Percentiles rank a stretch among this genome's conserved stretches.
phyloP scores from a whole-genome alignment of 2,329 filamentous ascomycete species.

The Fusarium sp. region DNA sequence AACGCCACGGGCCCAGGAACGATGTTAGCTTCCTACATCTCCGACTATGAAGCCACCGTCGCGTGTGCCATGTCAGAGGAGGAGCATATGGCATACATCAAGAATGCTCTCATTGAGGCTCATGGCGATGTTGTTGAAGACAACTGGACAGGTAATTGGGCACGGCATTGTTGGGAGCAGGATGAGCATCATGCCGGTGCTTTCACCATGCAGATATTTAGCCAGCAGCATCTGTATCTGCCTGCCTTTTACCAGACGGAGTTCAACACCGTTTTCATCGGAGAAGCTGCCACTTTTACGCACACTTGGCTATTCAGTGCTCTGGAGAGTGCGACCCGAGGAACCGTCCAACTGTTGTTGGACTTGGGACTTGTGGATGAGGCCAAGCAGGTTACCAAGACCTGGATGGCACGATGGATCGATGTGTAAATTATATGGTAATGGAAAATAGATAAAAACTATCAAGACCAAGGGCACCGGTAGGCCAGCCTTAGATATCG shows the following conservation, averaged over 20 bases:
- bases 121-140: slow-evolving; percentile 61
- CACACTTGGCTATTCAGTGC: slow-evolving; percentile 69
- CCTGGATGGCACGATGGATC: slow-evolving; percentile 74
- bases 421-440: neutral
- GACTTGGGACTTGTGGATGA: slow-evolving; percentile 72
- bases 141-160: slow-evolving; percentile 70
- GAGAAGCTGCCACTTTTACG: slow-evolving; percentile 64
- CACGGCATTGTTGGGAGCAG: slow-evolving; percentile 72
- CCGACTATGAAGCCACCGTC: slow-evolving; percentile 34
- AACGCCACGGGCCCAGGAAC: slow-evolving; percentile 41
- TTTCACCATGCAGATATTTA: slow-evolving; percentile 66
- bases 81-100: slow-evolving; percentile 43
- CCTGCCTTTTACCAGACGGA: slow-evolving; percentile 74
- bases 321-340: slow-evolving; percentile 69
- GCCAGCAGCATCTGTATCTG: slow-evolving; percentile 72
- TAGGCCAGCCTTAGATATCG: neutral
- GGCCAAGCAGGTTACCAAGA: slow-evolving; percentile 68
- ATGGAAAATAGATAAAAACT: too few species aligned
- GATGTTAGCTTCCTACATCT: slow-evolving; percentile 42
- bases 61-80: slow-evolving; percentile 40
- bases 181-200: slow-evolving; percentile 71
- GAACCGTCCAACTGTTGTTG: slow-evolving; percentile 68
- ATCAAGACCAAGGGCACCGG: too few species aligned
- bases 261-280: slow-evolving; percentile 57
- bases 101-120: slow-evolving; percentile 33